These are phyloP conservation scores for Cucurbita argyrosperma DNA, from an alignment of 306 rosid species.

Conservation along the genomic window DNA sequence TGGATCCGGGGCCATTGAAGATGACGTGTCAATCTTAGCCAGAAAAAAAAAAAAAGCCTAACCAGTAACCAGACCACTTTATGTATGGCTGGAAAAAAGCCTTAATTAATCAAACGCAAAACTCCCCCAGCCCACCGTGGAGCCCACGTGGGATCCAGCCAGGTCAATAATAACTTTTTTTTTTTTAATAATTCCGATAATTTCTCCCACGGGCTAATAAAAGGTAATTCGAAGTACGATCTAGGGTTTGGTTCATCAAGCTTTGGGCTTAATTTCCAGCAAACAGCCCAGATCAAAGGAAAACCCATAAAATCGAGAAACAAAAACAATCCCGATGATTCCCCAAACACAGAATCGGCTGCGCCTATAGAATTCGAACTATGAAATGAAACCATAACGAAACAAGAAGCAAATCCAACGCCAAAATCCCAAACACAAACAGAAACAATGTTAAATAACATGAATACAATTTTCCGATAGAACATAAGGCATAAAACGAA, in stretches of 20 bases:
- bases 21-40: not conserved
- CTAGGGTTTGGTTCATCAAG: slow-evolving; percentile 14
- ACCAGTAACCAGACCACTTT: not conserved
- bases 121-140: not conserved
- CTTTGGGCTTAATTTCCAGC: slow-evolving; percentile 19
- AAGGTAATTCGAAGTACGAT: not conserved
- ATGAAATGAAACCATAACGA: not conserved
- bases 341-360: not conserved
- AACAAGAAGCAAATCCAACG: not conserved
- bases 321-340: not conserved
- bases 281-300: slow-evolving; percentile 9
- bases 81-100: not conserved
- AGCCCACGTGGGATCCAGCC: not conserved
- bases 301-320: not conserved
- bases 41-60: not conserved
- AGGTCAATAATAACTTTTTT: not conserved
- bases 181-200: not conserved
- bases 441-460: not conserved
- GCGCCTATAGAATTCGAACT: not conserved
- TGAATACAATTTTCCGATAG: not conserved
- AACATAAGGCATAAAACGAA: not conserved
- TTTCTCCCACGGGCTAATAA: not conserved
- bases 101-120: not conserved
- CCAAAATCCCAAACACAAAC: not conserved
- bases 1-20: not conserved